phyloP scores from a whole-genome alignment of 768 basidiomycete genomes.

The Lyophyllum shimeji region DNA sequence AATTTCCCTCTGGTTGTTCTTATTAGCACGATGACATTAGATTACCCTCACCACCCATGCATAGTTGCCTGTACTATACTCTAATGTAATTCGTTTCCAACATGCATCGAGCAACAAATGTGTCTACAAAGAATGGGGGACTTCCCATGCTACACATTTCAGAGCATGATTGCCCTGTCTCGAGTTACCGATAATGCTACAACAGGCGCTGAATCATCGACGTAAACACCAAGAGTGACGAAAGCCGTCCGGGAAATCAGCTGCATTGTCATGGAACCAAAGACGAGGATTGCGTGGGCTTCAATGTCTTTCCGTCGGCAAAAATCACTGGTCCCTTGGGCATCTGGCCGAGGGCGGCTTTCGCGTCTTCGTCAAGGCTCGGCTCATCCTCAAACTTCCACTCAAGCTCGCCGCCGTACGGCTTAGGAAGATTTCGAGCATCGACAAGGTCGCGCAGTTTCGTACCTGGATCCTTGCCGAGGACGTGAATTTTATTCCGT shows the following conservation, averaged over 20 bases:
- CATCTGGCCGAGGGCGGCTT: constrained; percentile 43
- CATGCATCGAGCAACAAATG: neutral
- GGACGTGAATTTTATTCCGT: constrained; percentile 72
- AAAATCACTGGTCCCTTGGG: constrained; percentile 59
- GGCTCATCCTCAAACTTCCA: constrained; percentile 74
- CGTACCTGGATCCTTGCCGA: constrained; percentile 58
- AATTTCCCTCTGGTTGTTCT: neutral
- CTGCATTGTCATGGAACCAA: neutral
- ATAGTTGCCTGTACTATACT: constrained; percentile 9
- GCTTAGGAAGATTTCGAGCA: constrained; percentile 51
- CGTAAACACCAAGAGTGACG: no score
- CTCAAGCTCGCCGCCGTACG: constrained; percentile 73
- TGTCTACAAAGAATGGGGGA: no score
- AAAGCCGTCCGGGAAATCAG: neutral
- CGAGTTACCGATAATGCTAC: no score
- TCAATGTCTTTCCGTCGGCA: constrained; percentile 39
- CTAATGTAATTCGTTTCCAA: neutral
- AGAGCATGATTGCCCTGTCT: no score
- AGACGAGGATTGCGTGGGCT: constrained; percentile 11
- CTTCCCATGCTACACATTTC: no score
- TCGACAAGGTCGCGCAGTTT: constrained; percentile 50
- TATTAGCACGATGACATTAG: neutral
- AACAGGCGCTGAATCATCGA: no score
- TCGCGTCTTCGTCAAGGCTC: constrained; percentile 54
- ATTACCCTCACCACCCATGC: neutral